A percentile compares a stretch with the other conserved stretches of the same genome.
phyloP scores from a whole-genome alignment of 1,284 basidiomycete species.

The Leccinum griseonigrum region DNA sequence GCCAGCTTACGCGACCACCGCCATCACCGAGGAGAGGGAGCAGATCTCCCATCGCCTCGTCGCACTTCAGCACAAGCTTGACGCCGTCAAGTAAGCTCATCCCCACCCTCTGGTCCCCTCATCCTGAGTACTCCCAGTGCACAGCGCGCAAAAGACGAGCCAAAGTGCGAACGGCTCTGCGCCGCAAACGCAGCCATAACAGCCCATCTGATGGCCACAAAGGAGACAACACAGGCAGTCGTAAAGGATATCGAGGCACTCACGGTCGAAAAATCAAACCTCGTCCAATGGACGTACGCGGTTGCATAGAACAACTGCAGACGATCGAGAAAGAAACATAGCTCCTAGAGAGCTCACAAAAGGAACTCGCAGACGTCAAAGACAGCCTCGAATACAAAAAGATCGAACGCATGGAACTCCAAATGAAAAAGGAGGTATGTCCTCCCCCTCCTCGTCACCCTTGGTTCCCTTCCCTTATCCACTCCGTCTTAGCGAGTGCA shows the following conservation, averaged over 20 bases:
- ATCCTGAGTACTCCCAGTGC: constrained; percentile 40
- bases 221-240: constrained; percentile 59
- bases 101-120: not conserved
- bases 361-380: constrained; percentile 60
- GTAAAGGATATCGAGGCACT: constrained; percentile 62
- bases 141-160: constrained; percentile 69
- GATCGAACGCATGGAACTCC: constrained; percentile 68
- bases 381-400: constrained; percentile 67
- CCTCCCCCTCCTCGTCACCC: not conserved
- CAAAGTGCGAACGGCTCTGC: constrained; percentile 59
- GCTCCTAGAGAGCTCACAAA: constrained; percentile 59
- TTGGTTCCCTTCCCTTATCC: not conserved
- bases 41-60: constrained; percentile 49
- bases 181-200: constrained; percentile 62
- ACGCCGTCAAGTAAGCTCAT: constrained; percentile 57
- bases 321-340: constrained; percentile 68
- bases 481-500: constrained; percentile 56
- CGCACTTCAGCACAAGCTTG: constrained; percentile 54
- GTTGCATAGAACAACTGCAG: constrained; percentile 68
- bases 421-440: constrained; percentile 62
- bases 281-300: constrained; percentile 62
- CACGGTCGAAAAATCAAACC: constrained; percentile 61
- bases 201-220: constrained; percentile 62
- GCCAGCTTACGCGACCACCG: constrained; percentile 56
- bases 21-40: constrained; percentile 55